Base-by-base conservation (phyloP, 345 rosid genomes). In the Combretum micranthum region DNA sequence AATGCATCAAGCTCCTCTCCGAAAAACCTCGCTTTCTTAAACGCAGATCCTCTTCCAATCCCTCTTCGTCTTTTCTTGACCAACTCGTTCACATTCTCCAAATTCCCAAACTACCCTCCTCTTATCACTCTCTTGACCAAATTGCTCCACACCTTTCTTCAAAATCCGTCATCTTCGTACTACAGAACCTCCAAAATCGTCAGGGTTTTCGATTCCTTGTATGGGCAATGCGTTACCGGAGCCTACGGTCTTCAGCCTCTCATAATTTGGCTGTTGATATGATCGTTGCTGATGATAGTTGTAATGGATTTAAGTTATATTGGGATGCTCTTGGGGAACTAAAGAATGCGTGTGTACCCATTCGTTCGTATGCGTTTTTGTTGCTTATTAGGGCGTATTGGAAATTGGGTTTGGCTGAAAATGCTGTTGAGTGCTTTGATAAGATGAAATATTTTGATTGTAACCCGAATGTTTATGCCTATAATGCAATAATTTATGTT, bases 141-240 rank as follows among this genome's bases (percentile, higher is more conserved):
- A 42, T 54, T 19, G 57, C 59, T n/a, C 66, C 66, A 1, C 44
- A 44, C 47, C 60, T 63, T 22, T 53, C 66, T 26, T 49, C 46
- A 49, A 47, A 68, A 44, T 58, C 75, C 48, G 63, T 53, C 42
- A 78, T 62, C 54, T 82, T 90, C 50, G 76, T 91, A 60, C 84
- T 91, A 65, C 69, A 62, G 63, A 50, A 74, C 13, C 80, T 78
- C 17, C 69, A 68, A 47, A 73, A 67, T 48, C 73, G 62, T 3
- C 74, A 32, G 58, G 85, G 86, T 47, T 83, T 84, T 60, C 93
- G 95, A 54, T 86, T 88, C 79, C 85, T 88, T 32, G 76, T 81
- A 65, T 92, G 98, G 96, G 84, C 88, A 12, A 69, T 76, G 44
- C 76, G 76, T 32, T 74, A 70, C 66, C 68, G 62, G 66, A 85